Base-by-base conservation (phyloP, 495 filamentous ascomycete species). In the Trichocladium uniseriatum region DNA sequence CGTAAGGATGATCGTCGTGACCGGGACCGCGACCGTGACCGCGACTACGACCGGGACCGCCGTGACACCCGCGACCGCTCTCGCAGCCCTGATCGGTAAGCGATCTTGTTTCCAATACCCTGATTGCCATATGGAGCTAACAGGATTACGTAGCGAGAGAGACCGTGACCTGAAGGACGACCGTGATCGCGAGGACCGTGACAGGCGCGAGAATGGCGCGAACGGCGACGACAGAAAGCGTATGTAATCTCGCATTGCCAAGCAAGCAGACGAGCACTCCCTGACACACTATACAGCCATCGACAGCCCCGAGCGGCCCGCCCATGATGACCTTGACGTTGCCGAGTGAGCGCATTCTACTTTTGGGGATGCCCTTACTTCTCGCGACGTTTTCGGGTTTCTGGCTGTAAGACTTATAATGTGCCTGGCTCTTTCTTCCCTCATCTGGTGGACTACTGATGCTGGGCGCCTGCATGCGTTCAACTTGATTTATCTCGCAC, bases 291-390 rank as follows among this genome's bases (percentile, higher is more conserved):
- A 27, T 34, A 13, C 45, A 73, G 73, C 79, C 62, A 69, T 84
- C 64, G 86, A 91, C 39, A 84, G 86, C 54, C 83, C 87, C 11
- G 62, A 63, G 41, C 79, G 84, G 49, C 84, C 89, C 45, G 83
- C 82, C 57, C 90, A 95, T 65, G 94, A 98, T 69, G 92, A 98
- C 65, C 79, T 98, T 60, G 92, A 98, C 68, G 90, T 90, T 66
- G 92, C 90, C 64, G 92, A 97, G 79, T 95, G 34, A 39, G 31
- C 20, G 36, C 28, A n/a, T 27, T 42, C 16, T 36, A 1, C 32
- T 32, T 8, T 22, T 6, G n/a, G 34, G 38, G 29, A 8, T 5
- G 9, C 37, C 32, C 24, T 40, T 36, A 16, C 32, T 28, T 20
- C 31, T 13, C 24, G 35, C 35, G 28, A 28, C 40, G 44, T 15